Base-by-base conservation (phyloP, 352 stramenopile genomes). In the Phytopythium boreale region DNA sequence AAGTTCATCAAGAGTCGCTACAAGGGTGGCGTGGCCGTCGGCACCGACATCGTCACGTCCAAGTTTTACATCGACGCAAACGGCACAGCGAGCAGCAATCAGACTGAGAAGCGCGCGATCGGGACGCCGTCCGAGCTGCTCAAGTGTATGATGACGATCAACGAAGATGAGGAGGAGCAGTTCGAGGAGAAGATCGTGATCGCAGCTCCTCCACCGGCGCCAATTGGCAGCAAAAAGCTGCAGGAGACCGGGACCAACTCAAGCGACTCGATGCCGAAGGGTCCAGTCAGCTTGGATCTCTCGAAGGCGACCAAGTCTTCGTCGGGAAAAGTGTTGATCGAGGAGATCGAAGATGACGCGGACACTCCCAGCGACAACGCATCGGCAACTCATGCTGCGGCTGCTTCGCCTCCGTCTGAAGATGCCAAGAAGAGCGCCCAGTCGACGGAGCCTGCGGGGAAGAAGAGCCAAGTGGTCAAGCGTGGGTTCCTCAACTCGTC, bases 1-100 rank as follows among this genome's bases (percentile, higher is more conserved):
- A 95, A 92, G 58, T 88, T 91, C 61, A 95, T 93, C 72, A 95
- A 95, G 72, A 90, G 80, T 22, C 68, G 68, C 10, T 95, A 95
- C 76, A 95, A 95, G 70, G 84, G 87, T 15, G 84, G 87, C 17
- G 79, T 88, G 17, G 64, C 47, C 12, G 66, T 81, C 17, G 80
- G 79, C 4, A 69, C 20, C 19, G 79, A 93, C 34, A 88, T 92
- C 58, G 79, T 92, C 66, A 91, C 87, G n/a, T 72, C 82, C 46
- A 89, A 90, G 58, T 95, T 95, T 49, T 74, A 77, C 20, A 81
- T 95, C 20, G 72, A 89, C 12, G 64, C 26, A 17, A 44, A 75
- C 14, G 66, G 61, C 44, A 49, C 24, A 5, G 15, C n/a, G 10
- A 64, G 71, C 46, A 55, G 60, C 37, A 65, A 53, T 12, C 49